Evolutionary conservation across 2,329 filamentous ascomycete genomes (phyloP), one percentile per base, ranked within the genome.

Genomic region (Domatiomyces globalis): DNA sequence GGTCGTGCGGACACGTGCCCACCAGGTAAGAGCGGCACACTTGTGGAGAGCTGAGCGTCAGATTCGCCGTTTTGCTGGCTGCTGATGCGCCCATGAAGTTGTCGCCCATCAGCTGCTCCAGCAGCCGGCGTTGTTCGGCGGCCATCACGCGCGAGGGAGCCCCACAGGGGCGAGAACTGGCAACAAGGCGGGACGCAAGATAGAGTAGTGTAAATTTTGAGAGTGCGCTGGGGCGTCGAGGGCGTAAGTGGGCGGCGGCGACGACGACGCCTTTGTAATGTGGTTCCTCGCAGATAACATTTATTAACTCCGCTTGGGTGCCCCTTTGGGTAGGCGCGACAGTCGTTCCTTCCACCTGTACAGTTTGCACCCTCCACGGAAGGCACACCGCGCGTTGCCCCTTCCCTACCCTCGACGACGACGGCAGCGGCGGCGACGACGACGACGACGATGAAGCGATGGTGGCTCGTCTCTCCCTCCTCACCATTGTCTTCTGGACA

Each of bases 51-150:
- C 82, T 92, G 62, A 98, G 84, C 57, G 84, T 84, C 61, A 96
- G 79, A 67, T 94, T 85, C 42, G 85, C 79, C 60, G 82, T 81
- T 71, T 84, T 85, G 47, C 83, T 83, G 53, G 79, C 75, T 53
- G 83, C 77, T 52, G 84, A 83, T 58, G 79, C 79, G 66, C 86
- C 87, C 81, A 94, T 87, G 61, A 92, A 83, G 76, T 79, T 72
- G 62, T 81, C 77, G 66, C 79, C 79, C 79, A 82, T 83, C 61
- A 84, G 78, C 79, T 98, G 92, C 81, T 96, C 92, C 51, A 98
- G 86, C 77, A 96, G 84, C 80, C 94, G 94, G 67, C 92, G 83
- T 72, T 95, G 90, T 81, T 98, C 92, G 59, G 90, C 89, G 51
- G 90, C 90, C 90, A 96, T 95, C 61, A 48, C 33, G 33, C 15